A percentile compares a stretch with the other conserved stretches of the same genome.
These are phyloP conservation scores for Graphilbum sp. DNA, from an alignment of 2,329 filamentous ascomycete species.

Conservation along the genomic window DNA sequence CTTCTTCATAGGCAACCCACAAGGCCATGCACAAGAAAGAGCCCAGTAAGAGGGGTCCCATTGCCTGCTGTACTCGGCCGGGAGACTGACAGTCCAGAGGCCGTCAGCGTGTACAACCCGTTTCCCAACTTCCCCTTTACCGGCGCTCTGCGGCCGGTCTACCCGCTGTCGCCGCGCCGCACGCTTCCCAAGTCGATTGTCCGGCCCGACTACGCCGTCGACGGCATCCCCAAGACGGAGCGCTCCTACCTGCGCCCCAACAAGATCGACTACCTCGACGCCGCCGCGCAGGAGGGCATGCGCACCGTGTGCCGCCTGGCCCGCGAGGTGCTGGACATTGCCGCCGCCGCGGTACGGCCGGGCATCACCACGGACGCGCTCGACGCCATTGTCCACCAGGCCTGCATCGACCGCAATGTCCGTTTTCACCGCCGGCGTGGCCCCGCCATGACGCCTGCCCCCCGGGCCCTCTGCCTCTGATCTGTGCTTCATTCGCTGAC, in stretches of 20 bases:
- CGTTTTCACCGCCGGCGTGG: conserved; percentile 16
- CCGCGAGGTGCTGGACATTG: conserved; percentile 84
- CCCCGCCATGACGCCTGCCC: not conserved
- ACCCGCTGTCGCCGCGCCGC: conserved; percentile 59
- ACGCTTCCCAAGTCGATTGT: conserved; percentile 64
- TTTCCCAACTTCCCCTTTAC: conserved; percentile 79
- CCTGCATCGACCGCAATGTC: conserved; percentile 83
- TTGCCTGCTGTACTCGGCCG: not conserved
- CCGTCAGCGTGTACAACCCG: conserved; percentile 77
- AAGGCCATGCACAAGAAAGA: conserved; percentile 74
- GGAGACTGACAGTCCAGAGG: conserved; percentile 43
- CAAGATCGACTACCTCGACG: conserved; percentile 69
- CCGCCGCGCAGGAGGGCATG: conserved; percentile 74
- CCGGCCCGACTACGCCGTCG: conserved; percentile 73
- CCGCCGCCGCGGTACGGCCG: conserved; percentile 67
- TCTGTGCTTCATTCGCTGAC: not conserved
- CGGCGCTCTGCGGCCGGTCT: conserved; percentile 70
- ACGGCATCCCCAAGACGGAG: conserved; percentile 55
- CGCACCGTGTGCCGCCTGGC: conserved; percentile 77
- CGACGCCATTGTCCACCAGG: conserved; percentile 88
- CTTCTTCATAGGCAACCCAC: conserved; percentile 48
- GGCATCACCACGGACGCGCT: conserved; percentile 93
- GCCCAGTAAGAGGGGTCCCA: conserved; percentile 36
- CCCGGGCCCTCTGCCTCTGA: not conserved
- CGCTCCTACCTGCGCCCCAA: conserved; percentile 50